A percentile compares a stretch with the other conserved stretches of the same genome.
phyloP scores from a whole-genome alignment of 345 rosid genomes.

The Linum tenue region DNA sequence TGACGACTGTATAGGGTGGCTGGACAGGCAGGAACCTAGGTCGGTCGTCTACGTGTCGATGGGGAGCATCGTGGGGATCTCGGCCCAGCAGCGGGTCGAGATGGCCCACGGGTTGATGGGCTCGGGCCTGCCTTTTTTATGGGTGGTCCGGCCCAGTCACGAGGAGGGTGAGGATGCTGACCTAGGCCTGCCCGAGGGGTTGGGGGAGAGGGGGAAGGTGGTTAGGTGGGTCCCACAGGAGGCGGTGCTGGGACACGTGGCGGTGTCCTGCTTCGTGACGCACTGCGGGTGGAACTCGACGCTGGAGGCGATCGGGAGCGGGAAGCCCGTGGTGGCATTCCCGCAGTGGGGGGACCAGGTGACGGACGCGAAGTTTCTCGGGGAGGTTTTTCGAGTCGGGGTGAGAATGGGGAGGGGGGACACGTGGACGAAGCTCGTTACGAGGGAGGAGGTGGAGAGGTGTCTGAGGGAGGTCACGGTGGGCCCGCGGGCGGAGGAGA shows the following conservation, averaged over 20 bases:
- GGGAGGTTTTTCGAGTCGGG: slow-evolving; percentile 47
- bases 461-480: slow-evolving; percentile 43
- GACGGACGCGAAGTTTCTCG: slow-evolving; percentile 1
- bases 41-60: slow-evolving; percentile 4
- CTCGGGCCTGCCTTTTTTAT: neutral
- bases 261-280: slow-evolving; percentile 4
- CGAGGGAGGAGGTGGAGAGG: slow-evolving; percentile 56
- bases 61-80: neutral
- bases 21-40: neutral
- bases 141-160: neutral
- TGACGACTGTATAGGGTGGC: neutral
- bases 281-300: slow-evolving; percentile 10
- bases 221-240: slow-evolving; percentile 6
- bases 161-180: neutral
- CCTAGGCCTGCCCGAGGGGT: neutral
- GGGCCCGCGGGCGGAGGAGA: slow-evolving; percentile 45
- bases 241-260: neutral
- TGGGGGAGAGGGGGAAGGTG: neutral
- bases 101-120: neutral
- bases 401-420: slow-evolving; percentile 64
- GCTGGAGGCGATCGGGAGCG: neutral
- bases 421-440: slow-evolving; percentile 42
- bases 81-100: neutral
- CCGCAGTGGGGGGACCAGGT: slow-evolving; percentile 8
- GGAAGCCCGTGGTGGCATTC: neutral